These are phyloP conservation scores for Nicotiana sylvestris DNA, from an alignment of 257 asterid genomes.

Conservation along the genomic window DNA sequence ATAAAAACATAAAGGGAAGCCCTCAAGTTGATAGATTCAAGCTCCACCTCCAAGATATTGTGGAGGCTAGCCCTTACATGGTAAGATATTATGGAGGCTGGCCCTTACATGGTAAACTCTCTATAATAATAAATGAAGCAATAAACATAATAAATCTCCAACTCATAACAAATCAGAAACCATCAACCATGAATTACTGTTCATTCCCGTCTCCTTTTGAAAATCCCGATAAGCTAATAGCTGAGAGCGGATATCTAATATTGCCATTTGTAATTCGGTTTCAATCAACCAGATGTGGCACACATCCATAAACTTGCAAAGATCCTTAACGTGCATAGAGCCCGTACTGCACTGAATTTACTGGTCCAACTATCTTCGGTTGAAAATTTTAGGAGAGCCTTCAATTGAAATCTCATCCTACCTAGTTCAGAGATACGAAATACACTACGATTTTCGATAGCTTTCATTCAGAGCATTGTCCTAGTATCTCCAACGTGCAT, in stretches of 20 bases:
- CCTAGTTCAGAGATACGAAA: background rate
- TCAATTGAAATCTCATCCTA: background rate
- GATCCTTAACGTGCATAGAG: background rate
- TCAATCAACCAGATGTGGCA: background rate
- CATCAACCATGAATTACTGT: background rate
- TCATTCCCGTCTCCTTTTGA: background rate
- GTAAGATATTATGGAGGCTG: background rate
- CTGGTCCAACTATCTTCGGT: background rate
- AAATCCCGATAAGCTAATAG: background rate
- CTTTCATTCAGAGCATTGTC: background rate
- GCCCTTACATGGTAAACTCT: background rate
- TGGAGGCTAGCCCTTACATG: background rate
- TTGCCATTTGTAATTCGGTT: background rate
- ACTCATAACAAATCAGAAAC: background rate
- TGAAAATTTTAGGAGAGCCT: background rate
- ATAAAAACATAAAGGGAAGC: background rate
- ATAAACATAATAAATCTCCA: background rate
- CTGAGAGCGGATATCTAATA: background rate
- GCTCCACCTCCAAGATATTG: background rate
- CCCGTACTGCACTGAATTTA: background rate
- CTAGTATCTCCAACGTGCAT: background rate
- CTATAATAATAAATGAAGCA: background rate
- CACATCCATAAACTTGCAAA: background rate
- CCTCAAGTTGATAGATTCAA: background rate
- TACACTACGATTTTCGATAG: background rate